These are phyloP conservation scores for Nyctanthes arbortristis DNA, from an alignment of 257 asterid species.

Conservation along the genomic window DNA sequence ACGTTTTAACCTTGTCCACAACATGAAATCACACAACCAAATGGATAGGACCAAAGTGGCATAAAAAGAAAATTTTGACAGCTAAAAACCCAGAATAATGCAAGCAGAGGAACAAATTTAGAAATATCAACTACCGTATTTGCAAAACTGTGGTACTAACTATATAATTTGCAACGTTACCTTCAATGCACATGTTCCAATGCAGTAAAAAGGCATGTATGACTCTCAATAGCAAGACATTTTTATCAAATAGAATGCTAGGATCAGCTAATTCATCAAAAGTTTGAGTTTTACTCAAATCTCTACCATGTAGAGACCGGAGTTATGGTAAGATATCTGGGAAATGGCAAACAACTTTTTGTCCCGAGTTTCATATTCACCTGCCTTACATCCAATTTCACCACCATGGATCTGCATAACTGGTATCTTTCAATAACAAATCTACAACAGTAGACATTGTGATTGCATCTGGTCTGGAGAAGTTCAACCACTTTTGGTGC, in stretches of 20 bases:
- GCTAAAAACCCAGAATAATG: neutral
- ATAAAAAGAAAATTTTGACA: neutral
- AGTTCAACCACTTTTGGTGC: slow-evolving; percentile 52
- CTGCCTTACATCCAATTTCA: neutral
- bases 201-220: neutral
- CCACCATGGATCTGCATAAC: slow-evolving; percentile 10
- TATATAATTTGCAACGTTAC: neutral
- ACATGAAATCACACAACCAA: neutral
- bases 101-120: neutral
- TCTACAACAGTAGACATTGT: slow-evolving; percentile 57
- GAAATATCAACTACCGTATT: neutral
- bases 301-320: neutral
- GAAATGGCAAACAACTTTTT: neutral
- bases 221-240: neutral
- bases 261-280: neutral
- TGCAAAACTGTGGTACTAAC: neutral
- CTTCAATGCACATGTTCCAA: neutral
- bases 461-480: slow-evolving; percentile 49
- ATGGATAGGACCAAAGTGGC: neutral
- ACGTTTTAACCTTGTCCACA: neutral
- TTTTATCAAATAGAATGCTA: neutral
- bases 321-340: neutral
- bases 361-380: neutral
- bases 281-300: neutral
- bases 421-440: slow-evolving; percentile 60